A percentile compares a stretch with the other conserved stretches of the same genome.
These are phyloP conservation scores for Diplodia sapinea DNA, from an alignment of 2,329 filamentous ascomycete genomes.

Conservation along the genomic window DNA sequence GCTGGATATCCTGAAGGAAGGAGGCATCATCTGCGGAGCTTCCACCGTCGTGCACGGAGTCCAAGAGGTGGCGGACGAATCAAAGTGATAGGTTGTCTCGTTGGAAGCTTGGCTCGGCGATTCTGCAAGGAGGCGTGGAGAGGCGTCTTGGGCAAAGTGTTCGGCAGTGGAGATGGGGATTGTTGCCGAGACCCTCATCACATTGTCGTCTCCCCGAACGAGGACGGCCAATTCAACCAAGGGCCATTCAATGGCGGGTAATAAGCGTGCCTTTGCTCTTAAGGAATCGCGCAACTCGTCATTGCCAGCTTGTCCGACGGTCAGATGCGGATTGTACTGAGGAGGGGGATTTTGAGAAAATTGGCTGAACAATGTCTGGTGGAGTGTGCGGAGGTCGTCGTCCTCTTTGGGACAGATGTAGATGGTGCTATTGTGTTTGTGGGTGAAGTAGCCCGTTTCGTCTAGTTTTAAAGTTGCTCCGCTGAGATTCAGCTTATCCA, in stretches of 20 bases:
- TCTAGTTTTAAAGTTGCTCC: constrained; percentile 42
- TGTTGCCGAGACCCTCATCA: constrained; percentile 64
- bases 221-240: constrained; percentile 60
- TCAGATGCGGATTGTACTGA: constrained; percentile 60
- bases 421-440: constrained; percentile 57
- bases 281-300: constrained; percentile 58
- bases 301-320: constrained; percentile 63
- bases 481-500: constrained; percentile 35
- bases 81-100: constrained; percentile 44
- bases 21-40: constrained; percentile 24
- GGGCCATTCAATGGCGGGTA: constrained; percentile 59
- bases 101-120: neutral
- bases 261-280: constrained; percentile 57
- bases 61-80: constrained; percentile 39
- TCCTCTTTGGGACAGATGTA: constrained; percentile 36
- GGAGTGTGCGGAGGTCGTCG: neutral
- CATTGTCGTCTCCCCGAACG: constrained; percentile 50
- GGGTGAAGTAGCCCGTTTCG: constrained; percentile 55
- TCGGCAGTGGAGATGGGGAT: constrained; percentile 45
- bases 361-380: constrained; percentile 41
- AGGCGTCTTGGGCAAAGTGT: neutral
- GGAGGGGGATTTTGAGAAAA: constrained; percentile 37
- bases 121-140: neutral
- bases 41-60: constrained; percentile 20
- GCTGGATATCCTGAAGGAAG: constrained; percentile 45